phyloP scores from a whole-genome alignment of 768 basidiomycete genomes.

The Lactifluus piperatus region DNA sequence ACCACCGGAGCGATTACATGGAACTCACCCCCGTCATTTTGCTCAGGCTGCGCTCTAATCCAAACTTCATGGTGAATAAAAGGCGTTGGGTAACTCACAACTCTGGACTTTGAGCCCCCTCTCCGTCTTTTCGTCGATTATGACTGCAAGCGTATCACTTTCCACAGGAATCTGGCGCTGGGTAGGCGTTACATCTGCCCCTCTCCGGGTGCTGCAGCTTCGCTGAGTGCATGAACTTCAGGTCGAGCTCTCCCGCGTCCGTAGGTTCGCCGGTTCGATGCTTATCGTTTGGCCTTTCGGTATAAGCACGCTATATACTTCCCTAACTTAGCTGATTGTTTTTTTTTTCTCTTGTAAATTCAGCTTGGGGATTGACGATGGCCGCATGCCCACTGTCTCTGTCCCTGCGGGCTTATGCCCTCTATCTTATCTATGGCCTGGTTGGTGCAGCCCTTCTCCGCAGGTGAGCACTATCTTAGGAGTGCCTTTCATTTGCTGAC shows the following conservation, averaged over 20 bases:
- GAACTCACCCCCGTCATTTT: too few relatives aligned
- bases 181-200: not conserved
- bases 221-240: not conserved
- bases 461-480: not conserved
- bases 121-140: not conserved
- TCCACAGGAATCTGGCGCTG: not conserved
- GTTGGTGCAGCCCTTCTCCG: slow-evolving; percentile 2
- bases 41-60: too few relatives aligned
- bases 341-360: too few relatives aligned
- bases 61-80: not conserved
- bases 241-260: slow-evolving; percentile 21
- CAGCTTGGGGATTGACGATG: slow-evolving; percentile 22
- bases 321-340: not conserved
- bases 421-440: not conserved
- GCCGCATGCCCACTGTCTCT: slow-evolving; percentile 17
- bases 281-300: slow-evolving; percentile 22
- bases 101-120: not conserved
- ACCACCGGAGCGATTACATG: too few relatives aligned
- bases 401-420: not conserved
- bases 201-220: not conserved
- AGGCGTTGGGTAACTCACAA: not conserved
- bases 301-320: not conserved
- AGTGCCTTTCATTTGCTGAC: not conserved
- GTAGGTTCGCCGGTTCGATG: slow-evolving; percentile 21
- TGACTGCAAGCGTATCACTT: not conserved